A percentile compares a stretch with the other conserved stretches of the same genome.
These are phyloP conservation scores for Lagerstroemia speciosa DNA, from an alignment of 345 rosid species.

Conservation along the genomic window DNA sequence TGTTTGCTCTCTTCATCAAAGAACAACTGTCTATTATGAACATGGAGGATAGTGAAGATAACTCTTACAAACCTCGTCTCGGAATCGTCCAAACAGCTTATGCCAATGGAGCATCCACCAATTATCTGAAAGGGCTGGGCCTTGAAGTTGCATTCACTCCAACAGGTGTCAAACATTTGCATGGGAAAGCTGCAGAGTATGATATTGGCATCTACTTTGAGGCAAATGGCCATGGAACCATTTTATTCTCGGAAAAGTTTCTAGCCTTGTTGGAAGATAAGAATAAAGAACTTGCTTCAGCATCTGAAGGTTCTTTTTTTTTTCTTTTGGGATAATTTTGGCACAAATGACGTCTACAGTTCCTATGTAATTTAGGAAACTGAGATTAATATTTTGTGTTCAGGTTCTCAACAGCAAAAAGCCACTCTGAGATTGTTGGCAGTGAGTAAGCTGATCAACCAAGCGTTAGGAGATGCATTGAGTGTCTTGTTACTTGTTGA, in stretches of 20 bases:
- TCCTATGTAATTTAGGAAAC: not conserved
- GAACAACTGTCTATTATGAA: slow-evolving; percentile 52
- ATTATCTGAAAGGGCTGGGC: slow-evolving; percentile 59
- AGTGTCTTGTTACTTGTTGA: slow-evolving; percentile 88
- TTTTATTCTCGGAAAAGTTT: slow-evolving; percentile 60
- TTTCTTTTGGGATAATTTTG: not conserved
- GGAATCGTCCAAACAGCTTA: slow-evolving; percentile 94
- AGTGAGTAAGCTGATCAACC: slow-evolving; percentile 76
- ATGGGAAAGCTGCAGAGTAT: slow-evolving; percentile 67
- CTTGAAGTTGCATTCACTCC: slow-evolving; percentile 62
- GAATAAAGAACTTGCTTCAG: slow-evolving; percentile 33
- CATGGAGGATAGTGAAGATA: slow-evolving; percentile 20
- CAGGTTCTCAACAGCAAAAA: slow-evolving; percentile 65
- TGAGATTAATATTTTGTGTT: slow-evolving; percentile 6
- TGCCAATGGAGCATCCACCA: slow-evolving; percentile 88
- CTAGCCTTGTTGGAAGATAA: slow-evolving; percentile 44
- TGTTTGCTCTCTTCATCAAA: slow-evolving; percentile 75
- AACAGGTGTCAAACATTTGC: slow-evolving; percentile 86
- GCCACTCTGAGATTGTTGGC: slow-evolving; percentile 73
- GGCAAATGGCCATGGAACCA: slow-evolving; percentile 97
- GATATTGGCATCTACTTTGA: slow-evolving; percentile 94
- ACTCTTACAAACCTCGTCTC: slow-evolving; percentile 34
- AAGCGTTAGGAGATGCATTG: slow-evolving; percentile 94
- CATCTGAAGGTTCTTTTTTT: slow-evolving; percentile 33
- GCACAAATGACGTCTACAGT: not conserved